A percentile compares a stretch with the other conserved stretches of the same genome.
phyloP scores from a whole-genome alignment of 148 eudicot species.

The Silene uniflora region DNA sequence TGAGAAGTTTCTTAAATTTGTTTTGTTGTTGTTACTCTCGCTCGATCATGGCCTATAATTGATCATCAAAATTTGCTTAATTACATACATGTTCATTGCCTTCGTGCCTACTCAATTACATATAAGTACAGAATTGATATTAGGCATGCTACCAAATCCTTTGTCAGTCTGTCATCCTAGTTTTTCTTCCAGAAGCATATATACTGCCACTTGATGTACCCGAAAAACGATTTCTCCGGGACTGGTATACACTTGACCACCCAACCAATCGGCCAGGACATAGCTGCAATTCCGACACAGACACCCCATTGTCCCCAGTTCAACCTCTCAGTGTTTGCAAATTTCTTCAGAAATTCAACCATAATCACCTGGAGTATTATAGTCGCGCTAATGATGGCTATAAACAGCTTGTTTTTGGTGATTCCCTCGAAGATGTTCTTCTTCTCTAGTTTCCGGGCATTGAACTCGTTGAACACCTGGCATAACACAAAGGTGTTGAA shows the following conservation, averaged over 20 bases:
- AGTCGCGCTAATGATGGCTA: slow-evolving; percentile 26
- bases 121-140: too few species aligned
- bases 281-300: slow-evolving; percentile 27
- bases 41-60: too few species aligned
- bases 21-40: too few species aligned
- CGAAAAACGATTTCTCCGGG: slow-evolving; percentile 26
- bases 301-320: slow-evolving; percentile 33
- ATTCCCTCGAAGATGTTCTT: slow-evolving; percentile 33
- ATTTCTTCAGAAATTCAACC: slow-evolving; percentile 35
- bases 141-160: too few species aligned
- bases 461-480: slow-evolving; percentile 34
- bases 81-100: too few species aligned
- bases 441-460: slow-evolving; percentile 34
- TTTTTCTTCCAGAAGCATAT: slow-evolving; percentile 11
- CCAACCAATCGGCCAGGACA: slow-evolving; percentile 34
- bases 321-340: slow-evolving; percentile 33
- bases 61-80: too few species aligned
- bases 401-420: slow-evolving; percentile 27
- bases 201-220: slow-evolving; percentile 26
- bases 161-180: not conserved
- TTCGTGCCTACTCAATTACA: too few species aligned
- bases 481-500: slow-evolving; percentile 36
- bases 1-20: too few species aligned
- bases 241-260: slow-evolving; percentile 31
- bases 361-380: slow-evolving; percentile 31